Evolutionary conservation across 2,329 filamentous ascomycete genomes (phyloP).

Genomic region (Aspergillus alliaceus): DNA sequence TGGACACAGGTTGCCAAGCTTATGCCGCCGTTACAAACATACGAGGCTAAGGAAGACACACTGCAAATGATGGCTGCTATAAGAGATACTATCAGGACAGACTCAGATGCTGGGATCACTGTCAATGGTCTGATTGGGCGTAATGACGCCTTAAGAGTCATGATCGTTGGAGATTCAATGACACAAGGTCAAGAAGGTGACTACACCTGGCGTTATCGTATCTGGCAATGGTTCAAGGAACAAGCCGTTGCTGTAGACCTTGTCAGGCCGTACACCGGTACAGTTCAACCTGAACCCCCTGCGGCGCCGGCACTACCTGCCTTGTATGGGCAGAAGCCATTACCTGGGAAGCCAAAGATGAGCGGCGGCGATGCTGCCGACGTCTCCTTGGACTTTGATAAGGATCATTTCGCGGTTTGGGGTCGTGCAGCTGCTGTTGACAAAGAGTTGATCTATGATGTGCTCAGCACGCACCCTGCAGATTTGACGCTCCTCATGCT

Average conservation of each 20-base stretch:
- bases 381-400: background rate
- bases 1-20: background rate
- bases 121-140: background rate
- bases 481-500: background rate
- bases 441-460: background rate
- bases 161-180: conserved; percentile 1
- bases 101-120: background rate
- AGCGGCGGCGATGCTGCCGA: background rate
- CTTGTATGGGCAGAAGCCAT: background rate
- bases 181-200: background rate
- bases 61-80: background rate
- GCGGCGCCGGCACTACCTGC: background rate
- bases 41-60: background rate
- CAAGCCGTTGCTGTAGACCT: background rate
- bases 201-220: background rate
- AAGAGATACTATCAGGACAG: background rate
- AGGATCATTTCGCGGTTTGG: background rate
- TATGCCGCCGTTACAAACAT: background rate
- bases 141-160: background rate
- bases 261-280: background rate
- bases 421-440: background rate
- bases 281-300: background rate
- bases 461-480: background rate
- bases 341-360: background rate
- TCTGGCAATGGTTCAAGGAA: background rate